phyloP scores from a whole-genome alignment of 208 protist genomes.

The Crithidia expoeki region DNA sequence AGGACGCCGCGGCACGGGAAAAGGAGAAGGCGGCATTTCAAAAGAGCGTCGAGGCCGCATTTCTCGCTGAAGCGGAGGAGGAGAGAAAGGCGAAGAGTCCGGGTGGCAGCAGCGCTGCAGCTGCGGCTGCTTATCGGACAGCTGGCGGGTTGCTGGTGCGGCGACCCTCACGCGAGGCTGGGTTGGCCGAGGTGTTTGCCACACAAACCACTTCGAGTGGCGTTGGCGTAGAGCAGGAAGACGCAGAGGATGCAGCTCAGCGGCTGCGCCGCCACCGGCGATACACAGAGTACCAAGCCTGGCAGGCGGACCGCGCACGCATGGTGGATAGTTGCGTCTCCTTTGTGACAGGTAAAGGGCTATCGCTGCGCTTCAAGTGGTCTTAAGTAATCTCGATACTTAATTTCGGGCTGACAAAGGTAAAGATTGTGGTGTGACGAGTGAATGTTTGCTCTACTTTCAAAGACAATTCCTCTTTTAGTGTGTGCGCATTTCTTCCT shows the following conservation, averaged over 20 bases:
- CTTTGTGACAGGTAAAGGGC: neutral
- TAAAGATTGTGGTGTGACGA: too few relatives aligned
- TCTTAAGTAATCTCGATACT: slow-evolving; percentile 1
- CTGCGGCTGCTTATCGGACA: neutral
- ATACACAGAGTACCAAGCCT: slow-evolving; percentile 26
- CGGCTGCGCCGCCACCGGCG: slow-evolving; percentile 16
- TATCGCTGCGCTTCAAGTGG: slow-evolving; percentile 20
- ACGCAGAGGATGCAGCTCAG: slow-evolving; percentile 26
- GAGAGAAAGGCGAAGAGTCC: neutral
- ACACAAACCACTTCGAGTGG: neutral
- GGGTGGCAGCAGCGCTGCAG: neutral
- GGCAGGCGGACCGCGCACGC: slow-evolving; percentile 21
- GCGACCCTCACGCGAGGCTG: slow-evolving; percentile 1
- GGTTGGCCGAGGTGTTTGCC: neutral
- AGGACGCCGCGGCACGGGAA: slow-evolving; percentile 32
- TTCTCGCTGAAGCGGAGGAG: slow-evolving; percentile 14
- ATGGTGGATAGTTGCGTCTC: slow-evolving; percentile 26
- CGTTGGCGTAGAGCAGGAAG: neutral
- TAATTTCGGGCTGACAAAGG: too few relatives aligned
- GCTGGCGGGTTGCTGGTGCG: slow-evolving; percentile 15
- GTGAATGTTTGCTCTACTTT: too few relatives aligned
- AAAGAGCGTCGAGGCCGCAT: slow-evolving; percentile 25
- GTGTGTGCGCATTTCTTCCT: too few relatives aligned
- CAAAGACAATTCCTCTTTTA: too few relatives aligned
- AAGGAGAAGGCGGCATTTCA: slow-evolving; percentile 25